phyloP scores from a whole-genome alignment of 768 basidiomycete genomes.

The Scleroderma citrinum region DNA sequence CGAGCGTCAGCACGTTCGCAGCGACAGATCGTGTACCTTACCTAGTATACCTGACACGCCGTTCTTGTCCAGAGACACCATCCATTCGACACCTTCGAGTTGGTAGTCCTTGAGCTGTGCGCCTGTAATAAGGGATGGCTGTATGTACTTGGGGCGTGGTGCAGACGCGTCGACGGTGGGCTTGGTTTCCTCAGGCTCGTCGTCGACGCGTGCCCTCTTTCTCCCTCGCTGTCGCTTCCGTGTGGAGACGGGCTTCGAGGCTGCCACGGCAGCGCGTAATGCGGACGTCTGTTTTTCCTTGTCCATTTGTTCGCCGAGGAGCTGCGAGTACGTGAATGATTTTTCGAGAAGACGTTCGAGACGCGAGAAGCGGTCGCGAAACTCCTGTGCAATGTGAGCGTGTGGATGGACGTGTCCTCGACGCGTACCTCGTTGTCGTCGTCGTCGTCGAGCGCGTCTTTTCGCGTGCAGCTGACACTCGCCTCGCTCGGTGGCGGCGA shows the following conservation, averaged over 20 bases:
- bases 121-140: conserved; percentile 79
- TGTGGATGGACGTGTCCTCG: too few relatives aligned
- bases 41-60: conserved; percentile 78
- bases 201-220: conserved; percentile 8
- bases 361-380: conserved; percentile 37
- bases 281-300: conserved; percentile 35
- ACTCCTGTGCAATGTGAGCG: not conserved
- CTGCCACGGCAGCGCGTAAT: conserved; percentile 24
- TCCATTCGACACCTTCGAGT: conserved; percentile 92
- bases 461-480: not conserved
- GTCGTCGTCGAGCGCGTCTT: too few relatives aligned
- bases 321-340: conserved; percentile 66
- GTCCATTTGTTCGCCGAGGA: conserved; percentile 74
- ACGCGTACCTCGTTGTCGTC: not conserved
- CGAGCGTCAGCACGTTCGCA: not conserved
- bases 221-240: conserved; percentile 12
- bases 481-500: conserved; percentile 19
- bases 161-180: not conserved
- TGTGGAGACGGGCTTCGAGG: conserved; percentile 13
- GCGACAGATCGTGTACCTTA: conserved; percentile 26
- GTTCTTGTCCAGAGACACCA: conserved; percentile 82
- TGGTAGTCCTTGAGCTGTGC: conserved; percentile 86
- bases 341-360: conserved; percentile 69
- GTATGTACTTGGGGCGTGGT: conserved; percentile 44
- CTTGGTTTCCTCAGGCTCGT: conserved; percentile 5